Evolutionary conservation across 1,139 yeast species (phyloP).

Genomic region (Geotrichum reessii): DNA sequence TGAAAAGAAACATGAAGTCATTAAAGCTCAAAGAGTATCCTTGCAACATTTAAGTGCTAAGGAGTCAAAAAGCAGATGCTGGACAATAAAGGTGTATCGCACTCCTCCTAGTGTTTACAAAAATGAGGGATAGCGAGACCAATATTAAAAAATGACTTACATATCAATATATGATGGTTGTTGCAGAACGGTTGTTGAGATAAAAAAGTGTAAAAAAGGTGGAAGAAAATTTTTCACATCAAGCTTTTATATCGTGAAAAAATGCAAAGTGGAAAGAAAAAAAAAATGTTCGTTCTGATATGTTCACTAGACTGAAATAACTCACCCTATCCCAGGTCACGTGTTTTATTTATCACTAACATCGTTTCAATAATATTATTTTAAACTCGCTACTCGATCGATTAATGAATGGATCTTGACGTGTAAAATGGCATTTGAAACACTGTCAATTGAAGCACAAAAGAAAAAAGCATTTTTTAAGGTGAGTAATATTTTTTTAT

Average conservation of each 20-base stretch:
- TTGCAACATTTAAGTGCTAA: background rate
- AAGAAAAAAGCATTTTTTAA: background rate
- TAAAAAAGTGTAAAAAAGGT: background rate
- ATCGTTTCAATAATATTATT: background rate
- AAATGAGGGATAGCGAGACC: conserved; percentile 12
- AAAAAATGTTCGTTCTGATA: background rate
- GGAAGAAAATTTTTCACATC: background rate
- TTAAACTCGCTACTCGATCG: background rate
- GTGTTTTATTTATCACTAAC: background rate
- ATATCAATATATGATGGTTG: background rate
- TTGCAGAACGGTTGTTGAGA: background rate
- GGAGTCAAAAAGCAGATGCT: conserved; percentile 16
- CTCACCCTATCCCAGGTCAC: background rate
- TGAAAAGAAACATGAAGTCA: conserved; percentile 74
- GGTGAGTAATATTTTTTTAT: background rate
- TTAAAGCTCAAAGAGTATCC: conserved; percentile 16
- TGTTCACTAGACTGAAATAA: background rate
- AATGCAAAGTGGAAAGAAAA: background rate
- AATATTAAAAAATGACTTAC: conserved; percentile 15
- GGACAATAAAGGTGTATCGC: conserved; percentile 18
- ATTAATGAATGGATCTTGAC: background rate
- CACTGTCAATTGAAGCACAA: background rate
- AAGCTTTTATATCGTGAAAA: background rate
- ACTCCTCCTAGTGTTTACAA: background rate
- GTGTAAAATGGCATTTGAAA: background rate